Evolutionary conservation across 805 yeast genomes (phyloP).

Genomic region (Martiniozyma abietophila): DNA sequence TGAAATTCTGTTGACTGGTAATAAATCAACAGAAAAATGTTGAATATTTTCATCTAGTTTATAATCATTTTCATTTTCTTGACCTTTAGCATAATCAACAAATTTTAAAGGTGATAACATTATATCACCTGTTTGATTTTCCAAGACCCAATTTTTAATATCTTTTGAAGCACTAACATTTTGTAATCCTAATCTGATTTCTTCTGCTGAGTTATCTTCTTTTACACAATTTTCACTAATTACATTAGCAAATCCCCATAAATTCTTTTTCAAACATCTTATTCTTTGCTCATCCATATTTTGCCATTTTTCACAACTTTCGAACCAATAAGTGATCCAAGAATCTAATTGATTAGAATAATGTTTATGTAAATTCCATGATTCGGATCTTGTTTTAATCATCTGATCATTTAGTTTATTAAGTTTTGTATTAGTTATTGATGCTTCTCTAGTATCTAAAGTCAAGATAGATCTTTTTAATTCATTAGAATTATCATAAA

Average conservation of each 20-base stretch:
- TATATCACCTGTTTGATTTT: constrained; percentile 56
- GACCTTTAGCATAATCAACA: constrained; percentile 43
- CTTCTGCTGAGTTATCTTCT: constrained; percentile 70
- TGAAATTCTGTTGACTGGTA: too few species aligned
- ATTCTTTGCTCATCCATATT: constrained; percentile 64
- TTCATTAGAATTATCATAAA: constrained; percentile 50
- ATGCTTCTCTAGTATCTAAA: constrained; percentile 66
- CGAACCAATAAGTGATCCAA: constrained; percentile 68
- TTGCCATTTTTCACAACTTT: constrained; percentile 53
- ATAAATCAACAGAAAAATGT: too few species aligned
- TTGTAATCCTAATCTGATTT: constrained; percentile 57
- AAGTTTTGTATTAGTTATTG: constrained; percentile 47
- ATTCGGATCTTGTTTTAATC: constrained; percentile 40
- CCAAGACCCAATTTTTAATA: constrained; percentile 41
- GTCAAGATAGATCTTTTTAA: constrained; percentile 54
- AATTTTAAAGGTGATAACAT: constrained; percentile 53
- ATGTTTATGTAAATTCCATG: constrained; percentile 43
- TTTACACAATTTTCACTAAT: constrained; percentile 69
- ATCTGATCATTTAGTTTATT: constrained; percentile 37
- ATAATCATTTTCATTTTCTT: too few species aligned
- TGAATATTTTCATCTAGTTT: too few species aligned
- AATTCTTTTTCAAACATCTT: constrained; percentile 54
- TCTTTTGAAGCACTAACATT: constrained; percentile 57
- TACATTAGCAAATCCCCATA: constrained; percentile 73
- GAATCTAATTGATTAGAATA: constrained; percentile 48